Evolutionary conservation across 2,329 filamentous ascomycete genomes (phyloP).

Genomic region (Phyllosticta citribraziliensis): DNA sequence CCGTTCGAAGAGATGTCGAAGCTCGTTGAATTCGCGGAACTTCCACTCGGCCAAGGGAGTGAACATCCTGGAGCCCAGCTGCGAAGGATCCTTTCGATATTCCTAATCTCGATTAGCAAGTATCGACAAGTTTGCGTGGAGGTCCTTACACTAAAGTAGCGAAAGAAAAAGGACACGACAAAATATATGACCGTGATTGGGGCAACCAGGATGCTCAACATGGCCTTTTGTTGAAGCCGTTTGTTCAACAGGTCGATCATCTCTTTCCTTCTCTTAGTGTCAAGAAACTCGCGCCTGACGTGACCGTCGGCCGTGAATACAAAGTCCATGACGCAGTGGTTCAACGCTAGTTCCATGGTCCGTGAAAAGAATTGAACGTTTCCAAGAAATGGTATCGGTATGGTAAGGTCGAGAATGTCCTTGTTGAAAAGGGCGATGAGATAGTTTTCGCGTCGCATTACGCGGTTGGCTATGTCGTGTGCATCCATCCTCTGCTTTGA

Average conservation of each 20-base stretch:
- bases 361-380: conserved; percentile 77
- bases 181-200: conserved; percentile 84
- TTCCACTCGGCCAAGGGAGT: conserved; percentile 96
- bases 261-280: conserved; percentile 66
- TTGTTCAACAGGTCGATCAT: conserved; percentile 69
- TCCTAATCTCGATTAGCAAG: conserved; percentile 45
- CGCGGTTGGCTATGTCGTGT: conserved; percentile 89
- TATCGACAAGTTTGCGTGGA: background rate
- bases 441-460: conserved; percentile 97
- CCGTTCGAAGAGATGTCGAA: conserved; percentile 83
- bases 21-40: conserved; percentile 95
- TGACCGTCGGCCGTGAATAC: conserved; percentile 81
- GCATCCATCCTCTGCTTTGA: conserved; percentile 92
- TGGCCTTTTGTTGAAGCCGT: conserved; percentile 71
- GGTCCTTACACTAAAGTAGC: conserved; percentile 71
- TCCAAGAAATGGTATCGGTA: conserved; percentile 74
- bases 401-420: conserved; percentile 76
- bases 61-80: conserved; percentile 80
- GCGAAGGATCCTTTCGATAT: conserved; percentile 86
- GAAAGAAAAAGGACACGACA: conserved; percentile 82
- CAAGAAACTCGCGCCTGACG: conserved; percentile 76
- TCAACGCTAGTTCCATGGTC: conserved; percentile 84
- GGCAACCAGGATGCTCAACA: conserved; percentile 77
- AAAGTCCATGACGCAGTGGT: conserved; percentile 84
- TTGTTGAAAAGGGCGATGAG: conserved; percentile 97